phyloP scores from a whole-genome alignment of 2,329 filamentous ascomycete species.

The Graphilbum ipis-grandicollis region DNA sequence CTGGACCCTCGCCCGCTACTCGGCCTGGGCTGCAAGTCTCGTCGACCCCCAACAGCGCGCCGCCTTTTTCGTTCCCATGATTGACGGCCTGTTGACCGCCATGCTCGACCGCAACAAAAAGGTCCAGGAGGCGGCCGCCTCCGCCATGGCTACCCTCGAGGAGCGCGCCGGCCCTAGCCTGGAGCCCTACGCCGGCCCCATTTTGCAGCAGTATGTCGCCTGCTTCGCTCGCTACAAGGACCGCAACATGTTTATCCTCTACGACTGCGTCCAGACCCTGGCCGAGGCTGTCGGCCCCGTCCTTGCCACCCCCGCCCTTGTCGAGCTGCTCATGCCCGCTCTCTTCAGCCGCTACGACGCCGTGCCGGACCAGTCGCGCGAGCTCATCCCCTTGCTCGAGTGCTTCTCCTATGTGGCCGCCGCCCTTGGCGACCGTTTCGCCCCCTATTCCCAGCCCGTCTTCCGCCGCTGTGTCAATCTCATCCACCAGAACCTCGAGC shows the following conservation, averaged over 20 bases:
- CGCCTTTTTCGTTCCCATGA: constrained; percentile 82
- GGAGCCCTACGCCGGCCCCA: constrained; percentile 73
- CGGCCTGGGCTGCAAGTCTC: constrained; percentile 73
- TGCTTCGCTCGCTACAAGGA: constrained; percentile 97
- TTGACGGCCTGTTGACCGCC: constrained; percentile 84
- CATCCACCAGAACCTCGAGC: constrained; percentile 80
- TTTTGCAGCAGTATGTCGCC: constrained; percentile 77
- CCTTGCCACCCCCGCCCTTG: constrained; percentile 65
- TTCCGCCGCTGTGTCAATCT: constrained; percentile 81
- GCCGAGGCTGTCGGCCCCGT: constrained; percentile 78
- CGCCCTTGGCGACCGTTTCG: constrained; percentile 66
- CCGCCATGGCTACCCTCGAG: constrained; percentile 88
- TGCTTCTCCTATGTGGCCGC: constrained; percentile 89
- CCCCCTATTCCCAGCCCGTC: constrained; percentile 71
- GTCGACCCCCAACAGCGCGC: constrained; percentile 48
- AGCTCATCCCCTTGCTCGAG: constrained; percentile 89
- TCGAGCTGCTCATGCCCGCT: constrained; percentile 78
- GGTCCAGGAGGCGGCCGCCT: constrained; percentile 90
- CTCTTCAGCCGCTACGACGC: constrained; percentile 77
- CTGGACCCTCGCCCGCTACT: constrained; percentile 91
- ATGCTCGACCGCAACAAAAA: constrained; percentile 98
- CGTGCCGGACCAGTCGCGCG: constrained; percentile 74
- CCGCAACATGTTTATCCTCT: constrained; percentile 95
- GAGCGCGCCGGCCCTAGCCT: constrained; percentile 75
- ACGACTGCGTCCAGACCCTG: constrained; percentile 94